These are phyloP conservation scores for Scheffersomyces segobiensis DNA, from an alignment of 1,139 yeast genomes.

Conservation along the genomic window DNA sequence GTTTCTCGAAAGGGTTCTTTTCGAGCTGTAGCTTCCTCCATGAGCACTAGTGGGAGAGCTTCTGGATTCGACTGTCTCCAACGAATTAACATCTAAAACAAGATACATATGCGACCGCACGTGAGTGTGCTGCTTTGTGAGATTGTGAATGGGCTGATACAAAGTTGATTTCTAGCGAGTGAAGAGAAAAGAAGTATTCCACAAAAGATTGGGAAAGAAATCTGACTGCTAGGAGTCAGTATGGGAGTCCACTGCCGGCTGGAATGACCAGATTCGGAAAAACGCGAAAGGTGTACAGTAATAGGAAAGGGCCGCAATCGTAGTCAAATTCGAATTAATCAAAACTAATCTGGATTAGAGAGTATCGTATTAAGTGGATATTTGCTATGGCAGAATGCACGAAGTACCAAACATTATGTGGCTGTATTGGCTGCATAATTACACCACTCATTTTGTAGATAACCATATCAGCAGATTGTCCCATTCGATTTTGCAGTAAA, in stretches of 20 bases:
- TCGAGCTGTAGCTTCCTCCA: neutral
- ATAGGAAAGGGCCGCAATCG: neutral
- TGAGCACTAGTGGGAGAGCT: neutral
- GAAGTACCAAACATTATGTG: neutral
- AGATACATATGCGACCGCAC: neutral
- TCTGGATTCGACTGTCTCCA: constrained; percentile 3
- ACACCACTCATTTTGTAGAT: neutral
- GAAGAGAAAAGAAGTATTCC: neutral
- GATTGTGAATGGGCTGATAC: neutral
- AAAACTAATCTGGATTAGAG: neutral
- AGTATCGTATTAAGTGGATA: neutral
- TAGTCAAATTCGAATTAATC: neutral
- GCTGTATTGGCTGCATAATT: neutral
- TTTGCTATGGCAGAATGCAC: neutral
- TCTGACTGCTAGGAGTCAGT: neutral
- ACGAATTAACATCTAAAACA: constrained; percentile 3
- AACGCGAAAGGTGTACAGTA: neutral
- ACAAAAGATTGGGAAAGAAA: neutral
- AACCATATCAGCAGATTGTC: neutral
- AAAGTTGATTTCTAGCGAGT: neutral
- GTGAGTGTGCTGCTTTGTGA: neutral
- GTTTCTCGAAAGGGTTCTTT: neutral
- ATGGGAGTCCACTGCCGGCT: neutral
- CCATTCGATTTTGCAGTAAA: neutral
- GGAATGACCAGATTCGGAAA: neutral